These are phyloP conservation scores for Gonium pectorale DNA, from an alignment of 139 green algal species.

Conservation along the genomic window DNA sequence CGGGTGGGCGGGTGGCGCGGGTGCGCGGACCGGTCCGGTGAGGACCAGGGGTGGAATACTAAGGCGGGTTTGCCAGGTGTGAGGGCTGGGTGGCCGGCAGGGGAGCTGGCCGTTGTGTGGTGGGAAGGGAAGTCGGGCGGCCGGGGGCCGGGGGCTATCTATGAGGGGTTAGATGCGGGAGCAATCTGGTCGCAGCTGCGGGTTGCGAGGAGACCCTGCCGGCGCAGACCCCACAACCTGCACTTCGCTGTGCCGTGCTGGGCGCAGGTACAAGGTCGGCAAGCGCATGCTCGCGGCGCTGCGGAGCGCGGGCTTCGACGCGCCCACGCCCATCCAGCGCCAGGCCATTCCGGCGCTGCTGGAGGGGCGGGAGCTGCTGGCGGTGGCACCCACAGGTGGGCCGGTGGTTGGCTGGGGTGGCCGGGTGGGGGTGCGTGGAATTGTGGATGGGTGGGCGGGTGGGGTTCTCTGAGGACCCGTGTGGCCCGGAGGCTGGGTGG, in stretches of 20 bases:
- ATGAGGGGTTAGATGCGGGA: too few species aligned
- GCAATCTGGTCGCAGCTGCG: too few species aligned
- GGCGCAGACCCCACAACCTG: too few species aligned
- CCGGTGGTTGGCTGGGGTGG: background rate
- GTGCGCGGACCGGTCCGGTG: slow-evolving; percentile 7
- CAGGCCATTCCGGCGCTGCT: slow-evolving; percentile 88
- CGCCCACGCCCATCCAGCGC: slow-evolving; percentile 94
- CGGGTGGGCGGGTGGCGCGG: background rate
- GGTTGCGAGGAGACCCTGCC: too few species aligned
- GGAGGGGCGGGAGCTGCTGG: slow-evolving; percentile 80
- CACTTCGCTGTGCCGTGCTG: too few species aligned
- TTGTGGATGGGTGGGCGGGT: background rate
- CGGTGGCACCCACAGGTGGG: slow-evolving; percentile 88
- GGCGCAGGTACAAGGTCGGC: slow-evolving; percentile 27
- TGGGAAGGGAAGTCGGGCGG: too few species aligned
- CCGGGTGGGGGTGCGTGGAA: background rate
- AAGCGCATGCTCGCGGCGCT: slow-evolving; percentile 9
- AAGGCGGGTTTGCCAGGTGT: background rate
- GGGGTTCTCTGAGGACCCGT: too few species aligned
- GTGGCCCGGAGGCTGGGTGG: too few species aligned
- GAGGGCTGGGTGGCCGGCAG: background rate
- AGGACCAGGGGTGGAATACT: slow-evolving; percentile 28
- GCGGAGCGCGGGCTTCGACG: slow-evolving; percentile 51
- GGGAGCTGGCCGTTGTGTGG: background rate
- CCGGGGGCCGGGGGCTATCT: too few species aligned